These are phyloP conservation scores for Lachnellula arida DNA, from an alignment of 2,329 filamentous ascomycete species.

Conservation along the genomic window DNA sequence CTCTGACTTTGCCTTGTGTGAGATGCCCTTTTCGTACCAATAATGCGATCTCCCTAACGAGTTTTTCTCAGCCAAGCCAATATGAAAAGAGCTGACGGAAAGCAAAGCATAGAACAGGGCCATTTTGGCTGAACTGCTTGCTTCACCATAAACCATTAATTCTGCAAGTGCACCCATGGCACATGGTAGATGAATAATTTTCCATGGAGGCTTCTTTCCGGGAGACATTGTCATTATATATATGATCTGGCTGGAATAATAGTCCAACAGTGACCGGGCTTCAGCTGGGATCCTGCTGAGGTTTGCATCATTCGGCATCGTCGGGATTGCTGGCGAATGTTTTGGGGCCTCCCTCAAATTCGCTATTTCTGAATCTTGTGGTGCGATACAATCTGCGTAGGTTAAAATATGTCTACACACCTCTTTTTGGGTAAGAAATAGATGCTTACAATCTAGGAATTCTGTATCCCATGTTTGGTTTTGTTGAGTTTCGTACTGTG, in stretches of 20 bases:
- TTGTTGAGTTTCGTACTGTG: neutral
- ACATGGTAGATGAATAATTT: conserved; percentile 16
- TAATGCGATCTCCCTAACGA: conserved; percentile 1
- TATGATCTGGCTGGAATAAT: conserved; percentile 10
- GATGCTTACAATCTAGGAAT: neutral
- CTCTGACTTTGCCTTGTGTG: neutral
- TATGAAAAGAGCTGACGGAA: conserved; percentile 13
- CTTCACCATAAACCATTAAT: conserved; percentile 12
- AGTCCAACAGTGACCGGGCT: conserved; percentile 9
- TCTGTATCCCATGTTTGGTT: neutral
- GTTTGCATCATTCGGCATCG: conserved; percentile 6
- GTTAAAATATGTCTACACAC: neutral
- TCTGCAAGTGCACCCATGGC: conserved; percentile 15
- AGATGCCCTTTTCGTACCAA: conserved; percentile 6
- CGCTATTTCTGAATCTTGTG: neutral
- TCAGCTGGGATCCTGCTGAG: conserved; percentile 12
- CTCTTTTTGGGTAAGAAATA: neutral
- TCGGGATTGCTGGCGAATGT: neutral
- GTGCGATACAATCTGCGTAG: neutral
- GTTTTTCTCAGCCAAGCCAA: conserved; percentile 3
- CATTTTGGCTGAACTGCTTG: conserved; percentile 11
- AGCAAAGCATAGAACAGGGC: conserved; percentile 14
- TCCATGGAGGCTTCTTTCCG: conserved; percentile 13
- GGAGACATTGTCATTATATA: conserved; percentile 13
- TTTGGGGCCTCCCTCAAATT: neutral